A percentile compares a stretch with the other conserved stretches of the same genome.
Evolutionary conservation across 2,329 filamentous ascomycete genomes (phyloP).

Genomic region (Nannizzia gypsea): DNA sequence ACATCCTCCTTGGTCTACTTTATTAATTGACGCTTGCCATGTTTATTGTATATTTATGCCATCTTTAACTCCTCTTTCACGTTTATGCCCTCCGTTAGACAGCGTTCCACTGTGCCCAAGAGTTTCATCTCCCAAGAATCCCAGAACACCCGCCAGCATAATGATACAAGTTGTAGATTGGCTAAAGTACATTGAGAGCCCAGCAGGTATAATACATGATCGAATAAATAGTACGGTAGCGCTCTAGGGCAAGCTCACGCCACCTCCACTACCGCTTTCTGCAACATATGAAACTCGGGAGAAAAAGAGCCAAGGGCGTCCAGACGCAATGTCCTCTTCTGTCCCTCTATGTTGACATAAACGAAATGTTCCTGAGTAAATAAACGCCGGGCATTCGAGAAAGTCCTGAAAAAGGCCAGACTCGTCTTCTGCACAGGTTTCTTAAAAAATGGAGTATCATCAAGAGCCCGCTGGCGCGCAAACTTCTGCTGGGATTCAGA

Average conservation of each 20-base stretch:
- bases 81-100: neutral
- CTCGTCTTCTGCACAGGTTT: slow-evolving; percentile 24
- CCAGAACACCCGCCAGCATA: neutral
- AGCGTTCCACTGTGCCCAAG: neutral
- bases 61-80: neutral
- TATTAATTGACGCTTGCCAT: neutral
- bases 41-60: slow-evolving; percentile 2
- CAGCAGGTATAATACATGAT: neutral
- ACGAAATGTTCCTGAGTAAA: slow-evolving; percentile 33
- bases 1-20: neutral
- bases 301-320: slow-evolving; percentile 24
- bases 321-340: slow-evolving; percentile 26
- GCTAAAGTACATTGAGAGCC: neutral
- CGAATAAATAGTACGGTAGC: neutral
- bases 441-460: slow-evolving; percentile 24
- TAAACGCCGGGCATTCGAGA: slow-evolving; percentile 27
- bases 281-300: slow-evolving; percentile 9
- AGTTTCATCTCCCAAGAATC: neutral
- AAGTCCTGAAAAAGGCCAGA: slow-evolving; percentile 22
- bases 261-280: slow-evolving; percentile 4
- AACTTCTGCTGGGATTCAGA: slow-evolving; percentile 14
- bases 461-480: slow-evolving; percentile 10
- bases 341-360: slow-evolving; percentile 26
- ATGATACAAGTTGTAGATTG: neutral
- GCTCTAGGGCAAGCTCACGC: neutral